A percentile compares a stretch with the other conserved stretches of the same genome.
These are phyloP conservation scores for Kluyveromyces lactis DNA, from an alignment of 805 yeast species.

Conservation along the genomic window DNA sequence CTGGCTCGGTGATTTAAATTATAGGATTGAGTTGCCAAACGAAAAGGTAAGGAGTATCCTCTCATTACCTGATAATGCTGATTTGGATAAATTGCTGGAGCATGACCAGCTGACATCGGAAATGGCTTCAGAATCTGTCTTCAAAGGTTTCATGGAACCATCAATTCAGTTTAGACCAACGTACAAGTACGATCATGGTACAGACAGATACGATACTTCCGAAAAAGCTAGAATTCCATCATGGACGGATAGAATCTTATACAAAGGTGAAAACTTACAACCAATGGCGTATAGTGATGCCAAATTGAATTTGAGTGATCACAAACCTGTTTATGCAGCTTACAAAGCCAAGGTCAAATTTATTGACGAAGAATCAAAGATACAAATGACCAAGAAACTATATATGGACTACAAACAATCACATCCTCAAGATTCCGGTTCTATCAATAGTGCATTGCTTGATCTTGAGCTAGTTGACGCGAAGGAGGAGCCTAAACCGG, in stretches of 20 bases:
- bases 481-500: conserved; percentile 4
- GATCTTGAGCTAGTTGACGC: conserved; percentile 9
- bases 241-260: conserved; percentile 90
- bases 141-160: conserved; percentile 69
- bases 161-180: conserved; percentile 79
- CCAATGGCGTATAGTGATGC: conserved; percentile 66
- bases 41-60: conserved; percentile 63
- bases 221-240: conserved; percentile 92
- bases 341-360: conserved; percentile 59
- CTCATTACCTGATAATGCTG: conserved; percentile 33
- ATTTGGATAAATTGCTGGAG: conserved; percentile 40
- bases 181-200: conserved; percentile 83
- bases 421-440: conserved; percentile 24
- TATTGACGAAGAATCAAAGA: conserved; percentile 56
- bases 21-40: conserved; percentile 62
- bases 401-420: conserved; percentile 46
- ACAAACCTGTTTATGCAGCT: conserved; percentile 84
- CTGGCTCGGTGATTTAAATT: conserved; percentile 95
- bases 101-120: conserved; percentile 75
- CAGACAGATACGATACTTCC: conserved; percentile 72
- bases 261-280: conserved; percentile 45
- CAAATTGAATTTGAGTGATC: conserved; percentile 69
- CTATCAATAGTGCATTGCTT: conserved; percentile 13
- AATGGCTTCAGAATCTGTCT: conserved; percentile 62
- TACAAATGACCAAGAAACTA: conserved; percentile 46